Base-by-base conservation (phyloP, 805 yeast genomes). In the Candida loeiensis region DNA sequence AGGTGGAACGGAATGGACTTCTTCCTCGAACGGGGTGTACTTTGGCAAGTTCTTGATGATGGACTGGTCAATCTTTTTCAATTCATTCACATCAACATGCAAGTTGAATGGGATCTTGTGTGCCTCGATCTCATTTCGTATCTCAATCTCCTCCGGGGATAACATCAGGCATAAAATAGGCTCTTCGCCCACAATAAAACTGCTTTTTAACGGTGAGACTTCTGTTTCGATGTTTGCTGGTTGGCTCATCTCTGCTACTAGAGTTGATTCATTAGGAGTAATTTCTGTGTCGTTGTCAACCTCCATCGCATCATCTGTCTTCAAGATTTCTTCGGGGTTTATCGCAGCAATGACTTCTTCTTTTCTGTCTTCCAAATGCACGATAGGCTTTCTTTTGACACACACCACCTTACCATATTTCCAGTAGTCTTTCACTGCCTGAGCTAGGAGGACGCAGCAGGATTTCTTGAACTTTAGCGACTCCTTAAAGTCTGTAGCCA, bases 341-440 rank as follows among this genome's bases (percentile, higher is more conserved):
- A 30, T 30, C 6, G 40, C 36, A 13, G 26, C 30, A 4, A 17
- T 27, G 15, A 19, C 30, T 15, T 31, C 26, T 18, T 36, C 36
- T 12, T 19, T 16, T 14, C 15, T 40, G 7, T 40, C 53, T 8
- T 44, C 45, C 6, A 61, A 33, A 37, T 51, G 53, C 13, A 39
- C 48, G 15, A 79, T 71, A 3, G 74, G 70, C 47, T 67, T 74
- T 37, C 75, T 60, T 44, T 73, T 77, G 11, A 87, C 64, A 53
- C 95, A 82, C 15, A 74, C 75, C 6, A 57, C 63, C 54, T 79
- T 80, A 0, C 96, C 96, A 49, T 74, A 77, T 1, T 54, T 66
- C 95, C 95, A 87, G 56, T 80, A 88, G 45, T 86, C 95, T 54
- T 66, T 61, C 2, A 91, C 75, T 0, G 89, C 84, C 44, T 78